A percentile compares a stretch with the other conserved stretches of the same genome.
phyloP scores from a whole-genome alignment of 306 rosid genomes.

The Casuarina equisetifolia region DNA sequence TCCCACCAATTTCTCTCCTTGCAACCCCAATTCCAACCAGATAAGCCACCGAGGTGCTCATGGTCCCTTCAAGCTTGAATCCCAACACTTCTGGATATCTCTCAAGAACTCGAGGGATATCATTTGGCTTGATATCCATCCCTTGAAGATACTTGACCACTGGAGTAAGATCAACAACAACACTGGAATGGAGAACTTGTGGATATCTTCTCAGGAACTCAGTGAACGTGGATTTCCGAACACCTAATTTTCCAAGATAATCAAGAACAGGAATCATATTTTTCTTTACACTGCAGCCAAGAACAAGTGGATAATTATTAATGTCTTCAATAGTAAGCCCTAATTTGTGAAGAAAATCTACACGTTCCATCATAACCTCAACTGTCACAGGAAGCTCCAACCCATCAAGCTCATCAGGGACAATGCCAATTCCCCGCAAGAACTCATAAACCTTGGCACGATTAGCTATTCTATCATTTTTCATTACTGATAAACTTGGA shows the following conservation, averaged over 20 bases:
- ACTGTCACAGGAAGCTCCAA: slow-evolving; percentile 94
- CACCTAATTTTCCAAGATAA: slow-evolving; percentile 94
- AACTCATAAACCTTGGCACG: slow-evolving; percentile 76
- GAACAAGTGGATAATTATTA: slow-evolving; percentile 91
- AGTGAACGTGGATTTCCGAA: slow-evolving; percentile 77
- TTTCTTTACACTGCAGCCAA: slow-evolving; percentile 97
- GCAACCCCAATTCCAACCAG: slow-evolving; percentile 87
- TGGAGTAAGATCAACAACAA: slow-evolving; percentile 84
- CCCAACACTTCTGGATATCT: slow-evolving; percentile 87
- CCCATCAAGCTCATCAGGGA: slow-evolving; percentile 98
- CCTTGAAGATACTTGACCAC: slow-evolving; percentile 91
- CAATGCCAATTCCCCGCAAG: slow-evolving; percentile 69
- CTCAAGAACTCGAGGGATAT: slow-evolving; percentile 85
- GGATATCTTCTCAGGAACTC: slow-evolving; percentile 86
- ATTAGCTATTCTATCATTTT: slow-evolving; percentile 52
- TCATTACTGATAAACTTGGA: slow-evolving; percentile 86
- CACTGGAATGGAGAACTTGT: slow-evolving; percentile 95
- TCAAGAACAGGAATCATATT: slow-evolving; percentile 98
- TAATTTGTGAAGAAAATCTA: slow-evolving; percentile 81
- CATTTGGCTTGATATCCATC: slow-evolving; percentile 81
- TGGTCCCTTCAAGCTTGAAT: slow-evolving; percentile 96
- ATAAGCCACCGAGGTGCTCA: slow-evolving; percentile 96
- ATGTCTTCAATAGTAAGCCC: slow-evolving; percentile 86
- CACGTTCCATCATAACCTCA: slow-evolving; percentile 89
- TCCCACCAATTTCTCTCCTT: slow-evolving; percentile 84